Conservation (phyloP, 2,329 filamentous ascomycete species). For the Ophiostoma himal-ulmi region DNA sequence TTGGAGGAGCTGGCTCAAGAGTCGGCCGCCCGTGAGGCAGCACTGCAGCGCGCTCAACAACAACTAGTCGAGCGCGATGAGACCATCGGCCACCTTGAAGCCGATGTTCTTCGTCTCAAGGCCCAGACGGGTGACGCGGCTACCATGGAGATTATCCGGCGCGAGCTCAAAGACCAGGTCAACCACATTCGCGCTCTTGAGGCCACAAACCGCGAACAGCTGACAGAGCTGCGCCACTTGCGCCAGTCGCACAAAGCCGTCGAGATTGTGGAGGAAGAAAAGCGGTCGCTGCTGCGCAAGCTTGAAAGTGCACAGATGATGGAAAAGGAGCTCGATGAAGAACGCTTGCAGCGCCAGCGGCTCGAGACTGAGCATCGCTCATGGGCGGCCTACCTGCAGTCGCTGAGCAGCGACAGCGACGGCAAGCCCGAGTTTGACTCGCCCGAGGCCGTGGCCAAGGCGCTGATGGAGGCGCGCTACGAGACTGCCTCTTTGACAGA, state of each 20-base stretch:
- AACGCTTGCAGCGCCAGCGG: slow-evolving; percentile 73
- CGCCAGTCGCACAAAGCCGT: slow-evolving; percentile 80
- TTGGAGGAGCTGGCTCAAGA: slow-evolving; percentile 57
- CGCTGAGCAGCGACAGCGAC: slow-evolving; percentile 54
- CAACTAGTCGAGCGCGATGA: slow-evolving; percentile 63
- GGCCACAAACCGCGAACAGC: slow-evolving; percentile 70
- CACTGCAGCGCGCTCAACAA: slow-evolving; percentile 57
- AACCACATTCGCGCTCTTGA: slow-evolving; percentile 85
- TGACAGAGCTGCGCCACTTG: slow-evolving; percentile 71
- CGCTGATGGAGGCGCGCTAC: slow-evolving; percentile 74
- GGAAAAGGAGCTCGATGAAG: slow-evolving; percentile 71
- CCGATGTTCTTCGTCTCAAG: slow-evolving; percentile 76
- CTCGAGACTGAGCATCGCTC: slow-evolving; percentile 81
- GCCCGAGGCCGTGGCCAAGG: slow-evolving; percentile 78
- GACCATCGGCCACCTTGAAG: slow-evolving; percentile 68
- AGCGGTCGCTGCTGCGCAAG: slow-evolving; percentile 71
- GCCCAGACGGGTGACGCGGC: slow-evolving; percentile 83
- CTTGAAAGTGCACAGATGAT: slow-evolving; percentile 68
- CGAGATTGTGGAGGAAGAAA: slow-evolving; percentile 92
- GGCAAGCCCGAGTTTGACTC: slow-evolving; percentile 74
- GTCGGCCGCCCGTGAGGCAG: slow-evolving; percentile 48
- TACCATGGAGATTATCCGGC: slow-evolving; percentile 76
- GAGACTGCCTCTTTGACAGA: slow-evolving; percentile 76
- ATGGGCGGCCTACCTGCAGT: slow-evolving; percentile 81
- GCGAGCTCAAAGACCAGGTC: slow-evolving; percentile 85